Base-by-base conservation (phyloP, 2,329 filamentous ascomycete species). In the Penicillium griseofulvum region DNA sequence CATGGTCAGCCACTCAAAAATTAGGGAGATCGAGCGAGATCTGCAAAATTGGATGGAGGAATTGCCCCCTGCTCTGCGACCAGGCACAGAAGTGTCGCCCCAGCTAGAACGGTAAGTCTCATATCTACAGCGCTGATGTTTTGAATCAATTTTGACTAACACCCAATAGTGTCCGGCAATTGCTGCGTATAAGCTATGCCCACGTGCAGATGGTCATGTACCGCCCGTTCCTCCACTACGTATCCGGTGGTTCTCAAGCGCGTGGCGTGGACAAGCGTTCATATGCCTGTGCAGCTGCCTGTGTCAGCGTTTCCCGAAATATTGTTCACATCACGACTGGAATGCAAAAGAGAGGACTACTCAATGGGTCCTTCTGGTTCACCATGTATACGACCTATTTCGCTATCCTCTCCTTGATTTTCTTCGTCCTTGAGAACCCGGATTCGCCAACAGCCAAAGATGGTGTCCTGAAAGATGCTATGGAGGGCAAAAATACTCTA, bases 401-500 rank as follows among this genome's bases (percentile, higher is more conserved):
- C 67, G 82, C 85, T 14, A 85, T 87, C 53, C 71, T 87, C 34
- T 84, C 84, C 0, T 75, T 87, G 51, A 75, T 87, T 10, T 87
- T 85, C 63, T 87, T 84, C 62, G 83, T 85, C 9, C 74, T 86
- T 12, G 85, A 87, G 69, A 87, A 87, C 56, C 83, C 83, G 1
- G 81, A 85, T 54, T 84, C 80, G 49, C 74, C 80, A 0, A 83
- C 81, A 2, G 83, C 82, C 38, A 82, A 87, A 49, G 91, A 96
- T 58, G 72, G 74, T 22, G 88, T 97, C 22, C 78, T 97, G 56
- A 87, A 87, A 50, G 93, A 97, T 74, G 93, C 92, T 0, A 82
- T 86, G 57, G 88, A 91, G 59, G 94, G 93, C 17, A 89, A 89
- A 67, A 87, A 93, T 60, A 90, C 92, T 59, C 83, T 97, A 57